These are phyloP conservation scores for Davidsoniella australis DNA, from an alignment of 2,329 filamentous ascomycete species.

Conservation along the genomic window DNA sequence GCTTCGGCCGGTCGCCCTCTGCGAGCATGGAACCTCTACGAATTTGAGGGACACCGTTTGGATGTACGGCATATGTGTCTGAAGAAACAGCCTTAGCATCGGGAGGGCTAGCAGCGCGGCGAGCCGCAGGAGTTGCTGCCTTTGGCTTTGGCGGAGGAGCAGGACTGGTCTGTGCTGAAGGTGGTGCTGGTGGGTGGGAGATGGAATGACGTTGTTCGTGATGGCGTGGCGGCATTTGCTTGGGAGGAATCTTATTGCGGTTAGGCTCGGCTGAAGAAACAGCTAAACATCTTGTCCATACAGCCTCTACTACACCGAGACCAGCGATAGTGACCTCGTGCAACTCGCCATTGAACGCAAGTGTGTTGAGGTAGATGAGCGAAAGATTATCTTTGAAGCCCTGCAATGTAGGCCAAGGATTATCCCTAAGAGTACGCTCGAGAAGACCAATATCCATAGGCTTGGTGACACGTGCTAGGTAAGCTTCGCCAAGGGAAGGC, in stretches of 20 bases:
- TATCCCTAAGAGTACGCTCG: slow-evolving; percentile 59
- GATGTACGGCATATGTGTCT: slow-evolving; percentile 52
- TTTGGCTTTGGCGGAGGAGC: slow-evolving; percentile 22
- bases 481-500: slow-evolving; percentile 59
- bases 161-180: slow-evolving; percentile 1
- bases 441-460: slow-evolving; percentile 78
- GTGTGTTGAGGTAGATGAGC: slow-evolving; percentile 62
- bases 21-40: slow-evolving; percentile 67
- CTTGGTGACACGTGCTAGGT: slow-evolving; percentile 47
- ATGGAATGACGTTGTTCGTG: slow-evolving; percentile 26
- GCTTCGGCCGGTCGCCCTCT: slow-evolving; percentile 69
- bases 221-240: slow-evolving; percentile 27
- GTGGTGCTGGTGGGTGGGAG: slow-evolving; percentile 15
- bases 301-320: slow-evolving; percentile 36
- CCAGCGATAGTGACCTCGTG: slow-evolving; percentile 53
- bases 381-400: slow-evolving; percentile 59
- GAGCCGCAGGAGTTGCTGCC: slow-evolving; percentile 14
- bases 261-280: slow-evolving; percentile 36
- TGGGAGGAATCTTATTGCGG: slow-evolving; percentile 31
- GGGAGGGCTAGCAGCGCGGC: slow-evolving; percentile 26
- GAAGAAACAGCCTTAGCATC: slow-evolving; percentile 28
- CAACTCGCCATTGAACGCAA: slow-evolving; percentile 63
- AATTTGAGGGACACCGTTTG: slow-evolving; percentile 64
- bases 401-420: slow-evolving; percentile 49
- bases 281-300: slow-evolving; percentile 29